These are phyloP conservation scores for Scheffersomyces illinoinensis DNA, from an alignment of 1,139 yeast genomes.

Conservation along the genomic window DNA sequence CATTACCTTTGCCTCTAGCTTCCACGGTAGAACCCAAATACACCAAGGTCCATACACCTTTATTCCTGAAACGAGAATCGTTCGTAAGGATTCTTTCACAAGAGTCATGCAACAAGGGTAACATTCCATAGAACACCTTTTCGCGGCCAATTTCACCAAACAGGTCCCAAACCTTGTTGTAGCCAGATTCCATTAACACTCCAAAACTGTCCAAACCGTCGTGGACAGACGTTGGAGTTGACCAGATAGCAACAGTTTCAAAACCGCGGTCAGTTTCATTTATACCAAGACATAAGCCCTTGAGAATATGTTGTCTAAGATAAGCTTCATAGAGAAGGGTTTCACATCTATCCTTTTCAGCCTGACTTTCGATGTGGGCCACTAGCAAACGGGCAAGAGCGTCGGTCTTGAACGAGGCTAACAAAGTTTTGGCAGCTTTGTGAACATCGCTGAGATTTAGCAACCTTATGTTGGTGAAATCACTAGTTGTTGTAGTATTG, in stretches of 20 bases:
- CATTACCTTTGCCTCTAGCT: slow-evolving; percentile 70
- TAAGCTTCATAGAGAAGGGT: slow-evolving; percentile 55
- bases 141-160: slow-evolving; percentile 54
- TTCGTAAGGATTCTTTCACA: slow-evolving; percentile 35
- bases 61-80: slow-evolving; percentile 38
- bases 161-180: slow-evolving; percentile 52
- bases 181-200: slow-evolving; percentile 58
- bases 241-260: slow-evolving; percentile 68
- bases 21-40: slow-evolving; percentile 59
- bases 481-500: not conserved
- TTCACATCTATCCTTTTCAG: slow-evolving; percentile 44
- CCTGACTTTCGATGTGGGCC: slow-evolving; percentile 39
- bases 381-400: slow-evolving; percentile 51
- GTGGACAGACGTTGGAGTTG: slow-evolving; percentile 49
- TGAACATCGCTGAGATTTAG: slow-evolving; percentile 45
- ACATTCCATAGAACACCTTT: slow-evolving; percentile 56
- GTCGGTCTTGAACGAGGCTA: slow-evolving; percentile 53
- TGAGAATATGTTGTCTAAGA: slow-evolving; percentile 54
- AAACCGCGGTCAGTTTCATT: slow-evolving; percentile 46
- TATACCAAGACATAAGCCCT: slow-evolving; percentile 56
- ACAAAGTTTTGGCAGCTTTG: slow-evolving; percentile 57
- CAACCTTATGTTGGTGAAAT: slow-evolving; percentile 17
- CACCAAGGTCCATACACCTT: slow-evolving; percentile 56
- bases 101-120: slow-evolving; percentile 57
- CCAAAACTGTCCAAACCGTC: slow-evolving; percentile 48